Conservation (phyloP, 768 basidiomycete species). For the Heimioporus sp. region DNA sequence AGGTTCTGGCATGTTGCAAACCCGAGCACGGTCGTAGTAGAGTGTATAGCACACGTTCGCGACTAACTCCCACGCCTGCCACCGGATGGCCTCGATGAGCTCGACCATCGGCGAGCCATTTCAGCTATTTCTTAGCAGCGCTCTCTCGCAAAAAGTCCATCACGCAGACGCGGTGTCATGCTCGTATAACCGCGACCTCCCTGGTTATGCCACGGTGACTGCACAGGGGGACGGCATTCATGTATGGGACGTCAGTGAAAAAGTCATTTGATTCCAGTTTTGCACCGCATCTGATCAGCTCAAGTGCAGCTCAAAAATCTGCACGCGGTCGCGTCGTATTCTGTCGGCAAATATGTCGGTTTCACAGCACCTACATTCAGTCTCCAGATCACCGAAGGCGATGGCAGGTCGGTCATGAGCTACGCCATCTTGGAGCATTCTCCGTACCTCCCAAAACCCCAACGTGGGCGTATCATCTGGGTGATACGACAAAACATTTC, state of each 20-base stretch:
- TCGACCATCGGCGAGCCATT: constrained; percentile 32
- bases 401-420: constrained; percentile 42
- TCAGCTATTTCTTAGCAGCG: constrained; percentile 26
- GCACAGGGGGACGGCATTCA: constrained; percentile 76
- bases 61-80: no score
- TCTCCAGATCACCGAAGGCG: constrained; percentile 32
- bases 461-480: constrained; percentile 54
- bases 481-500: constrained; percentile 57
- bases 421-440: constrained; percentile 54
- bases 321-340: constrained; percentile 66
- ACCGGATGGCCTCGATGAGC: constrained; percentile 25
- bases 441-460: constrained; percentile 40
- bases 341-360: constrained; percentile 60
- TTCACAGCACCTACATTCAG: constrained; percentile 63
- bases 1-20: constrained; percentile 23
- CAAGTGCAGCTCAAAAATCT: constrained; percentile 54
- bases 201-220: constrained; percentile 64
- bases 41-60: no score
- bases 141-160: constrained; percentile 5
- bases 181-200: constrained; percentile 26
- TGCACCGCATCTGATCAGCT: constrained; percentile 6
- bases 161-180: constrained; percentile 16
- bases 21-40: constrained; percentile 3
- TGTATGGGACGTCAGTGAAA: constrained; percentile 59
- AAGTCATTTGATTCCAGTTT: neutral